Evolutionary conservation across 208 protist genomes (phyloP).

Genomic region (Trichomonas vaginalis): DNA sequence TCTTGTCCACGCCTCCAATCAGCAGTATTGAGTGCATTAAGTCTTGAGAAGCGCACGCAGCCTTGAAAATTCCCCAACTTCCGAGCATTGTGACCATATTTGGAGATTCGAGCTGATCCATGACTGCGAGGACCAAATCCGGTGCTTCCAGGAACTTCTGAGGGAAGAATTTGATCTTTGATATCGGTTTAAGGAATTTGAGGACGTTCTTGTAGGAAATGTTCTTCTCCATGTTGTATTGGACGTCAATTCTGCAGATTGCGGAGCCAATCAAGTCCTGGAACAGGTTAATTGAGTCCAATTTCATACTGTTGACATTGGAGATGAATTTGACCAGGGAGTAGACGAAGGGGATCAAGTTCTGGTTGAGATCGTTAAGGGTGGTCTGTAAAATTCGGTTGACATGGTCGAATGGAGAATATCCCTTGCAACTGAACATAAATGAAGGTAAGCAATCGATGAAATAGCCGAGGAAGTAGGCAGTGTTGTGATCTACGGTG

Average conservation of each 20-base stretch:
- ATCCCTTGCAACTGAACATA: background rate
- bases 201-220: background rate
- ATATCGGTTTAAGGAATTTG: background rate
- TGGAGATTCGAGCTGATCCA: background rate
- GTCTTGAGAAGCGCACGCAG: background rate
- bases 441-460: background rate
- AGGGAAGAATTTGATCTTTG: background rate
- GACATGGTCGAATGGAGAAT: background rate
- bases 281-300: background rate
- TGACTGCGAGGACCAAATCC: background rate
- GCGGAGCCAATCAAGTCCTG: background rate
- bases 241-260: background rate
- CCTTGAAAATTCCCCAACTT: background rate
- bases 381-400: background rate
- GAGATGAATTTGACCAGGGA: background rate
- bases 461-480: background rate
- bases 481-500: background rate
- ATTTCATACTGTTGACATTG: background rate
- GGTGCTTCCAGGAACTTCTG: background rate
- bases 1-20: background rate
- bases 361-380: background rate
- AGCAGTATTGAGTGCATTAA: background rate
- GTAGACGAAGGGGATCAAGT: background rate
- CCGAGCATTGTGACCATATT: background rate
- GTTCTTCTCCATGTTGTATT: background rate